Conservation (phyloP, 2,329 filamentous ascomycete species). For the Periconia macrospinosa region DNA sequence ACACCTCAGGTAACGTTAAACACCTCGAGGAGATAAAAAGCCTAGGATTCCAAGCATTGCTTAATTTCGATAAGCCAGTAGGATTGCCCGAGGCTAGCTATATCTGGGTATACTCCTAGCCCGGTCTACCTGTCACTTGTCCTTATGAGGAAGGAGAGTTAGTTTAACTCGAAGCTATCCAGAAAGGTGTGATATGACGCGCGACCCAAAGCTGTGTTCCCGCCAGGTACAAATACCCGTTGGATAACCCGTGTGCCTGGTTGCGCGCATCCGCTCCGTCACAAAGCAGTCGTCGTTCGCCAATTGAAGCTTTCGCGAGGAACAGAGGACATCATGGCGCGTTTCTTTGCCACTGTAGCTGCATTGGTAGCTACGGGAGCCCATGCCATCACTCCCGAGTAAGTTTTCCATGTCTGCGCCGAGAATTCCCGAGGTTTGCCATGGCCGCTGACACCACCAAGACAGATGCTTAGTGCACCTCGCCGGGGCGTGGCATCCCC, state of each 20-base stretch:
- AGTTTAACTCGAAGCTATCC: not conserved
- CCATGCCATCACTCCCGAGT: constrained; percentile 40
- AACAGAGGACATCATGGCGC: constrained; percentile 34
- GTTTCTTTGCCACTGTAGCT: constrained; percentile 34
- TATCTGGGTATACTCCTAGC: not conserved
- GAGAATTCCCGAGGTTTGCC: constrained; percentile 4
- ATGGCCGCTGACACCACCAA: constrained; percentile 3
- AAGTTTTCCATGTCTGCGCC: constrained; percentile 9
- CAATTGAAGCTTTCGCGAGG: constrained; percentile 29
- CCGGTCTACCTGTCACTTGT: not conserved
- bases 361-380: constrained; percentile 38
- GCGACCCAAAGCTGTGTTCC: not conserved
- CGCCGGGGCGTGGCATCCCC: constrained; percentile 69
- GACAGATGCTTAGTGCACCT: constrained; percentile 67
- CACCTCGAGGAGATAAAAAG: not conserved
- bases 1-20: not conserved
- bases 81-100: not conserved
- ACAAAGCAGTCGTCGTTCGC: not conserved
- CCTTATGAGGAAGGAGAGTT: not conserved
- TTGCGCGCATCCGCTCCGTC: not conserved
- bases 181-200: not conserved
- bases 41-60: not conserved
- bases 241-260: not conserved
- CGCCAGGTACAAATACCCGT: not conserved
- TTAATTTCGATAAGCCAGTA: not conserved